phyloP scores from a whole-genome alignment of 768 basidiomycete species.

The Boletus coccyginus region DNA sequence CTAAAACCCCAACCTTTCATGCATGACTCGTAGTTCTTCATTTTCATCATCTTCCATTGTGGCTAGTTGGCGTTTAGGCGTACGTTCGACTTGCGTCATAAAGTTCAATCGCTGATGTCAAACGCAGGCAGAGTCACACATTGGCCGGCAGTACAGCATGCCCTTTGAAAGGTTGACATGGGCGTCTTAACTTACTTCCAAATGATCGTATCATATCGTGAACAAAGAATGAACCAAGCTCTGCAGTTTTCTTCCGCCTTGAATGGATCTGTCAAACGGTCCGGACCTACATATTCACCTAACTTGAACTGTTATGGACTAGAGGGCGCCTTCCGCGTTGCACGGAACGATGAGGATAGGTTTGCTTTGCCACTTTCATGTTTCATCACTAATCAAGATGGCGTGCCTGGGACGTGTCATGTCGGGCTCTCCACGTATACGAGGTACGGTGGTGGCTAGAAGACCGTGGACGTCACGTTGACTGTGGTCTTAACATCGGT shows the following conservation, averaged over 20 bases:
- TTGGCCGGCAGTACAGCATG: constrained; percentile 12
- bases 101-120: neutral
- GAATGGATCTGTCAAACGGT: neutral
- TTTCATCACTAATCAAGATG: neutral
- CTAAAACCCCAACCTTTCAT: neutral
- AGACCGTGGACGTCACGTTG: neutral
- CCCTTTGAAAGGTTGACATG: neutral
- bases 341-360: constrained; percentile 6
- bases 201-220: constrained; percentile 2
- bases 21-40: neutral
- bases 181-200: neutral
- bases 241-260: neutral
- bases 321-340: neutral
- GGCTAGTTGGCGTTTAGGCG: neutral
- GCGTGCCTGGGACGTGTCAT: constrained; percentile 2
- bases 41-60: neutral
- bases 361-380: neutral
- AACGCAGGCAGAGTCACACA: neutral
- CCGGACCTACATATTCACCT: neutral
- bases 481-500: neutral
- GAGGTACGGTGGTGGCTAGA: neutral
- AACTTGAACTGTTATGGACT: neutral
- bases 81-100: neutral
- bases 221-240: neutral
- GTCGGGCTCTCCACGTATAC: neutral